Percentiles rank a stretch among this genome's conserved stretches.
phyloP scores from a whole-genome alignment of 257 asterid species.

The Scutellaria baicalensis region DNA sequence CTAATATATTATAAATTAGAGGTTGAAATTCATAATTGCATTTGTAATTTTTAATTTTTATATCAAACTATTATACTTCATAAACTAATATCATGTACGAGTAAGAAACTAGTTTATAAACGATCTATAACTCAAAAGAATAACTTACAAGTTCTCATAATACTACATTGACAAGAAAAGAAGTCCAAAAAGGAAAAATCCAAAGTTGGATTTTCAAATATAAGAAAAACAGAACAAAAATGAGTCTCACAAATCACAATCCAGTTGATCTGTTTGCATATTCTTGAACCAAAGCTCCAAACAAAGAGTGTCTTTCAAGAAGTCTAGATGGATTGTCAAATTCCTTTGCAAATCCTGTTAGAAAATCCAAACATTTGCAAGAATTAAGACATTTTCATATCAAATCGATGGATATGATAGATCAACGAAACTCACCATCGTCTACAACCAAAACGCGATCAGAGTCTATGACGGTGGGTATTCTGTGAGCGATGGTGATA shows the following conservation, averaged over 20 bases:
- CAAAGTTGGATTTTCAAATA: too few species aligned
- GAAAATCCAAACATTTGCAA: neutral
- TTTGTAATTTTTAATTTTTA: too few species aligned
- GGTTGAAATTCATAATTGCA: too few species aligned
- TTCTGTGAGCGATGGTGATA: conserved; percentile 74
- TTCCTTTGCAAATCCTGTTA: conserved; percentile 55
- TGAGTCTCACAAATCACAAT: conserved; percentile 19
- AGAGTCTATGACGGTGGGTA: conserved; percentile 70
- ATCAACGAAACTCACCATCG: conserved; percentile 41
- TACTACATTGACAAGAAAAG: too few species aligned
- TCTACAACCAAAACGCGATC: conserved; percentile 61
- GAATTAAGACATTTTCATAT: neutral
- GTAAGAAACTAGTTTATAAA: too few species aligned
- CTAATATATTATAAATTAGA: too few species aligned
- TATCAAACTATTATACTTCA: too few species aligned
- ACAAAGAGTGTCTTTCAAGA: conserved; percentile 45
- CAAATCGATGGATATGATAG: neutral
- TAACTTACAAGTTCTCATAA: too few species aligned
- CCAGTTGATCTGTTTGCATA: conserved; percentile 54
- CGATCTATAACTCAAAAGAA: too few species aligned
- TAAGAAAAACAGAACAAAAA: neutral
- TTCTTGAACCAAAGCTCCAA: conserved; percentile 63
- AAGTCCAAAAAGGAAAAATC: too few species aligned
- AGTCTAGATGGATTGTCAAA: conserved; percentile 48
- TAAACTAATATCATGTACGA: too few species aligned